Evolutionary conservation across 805 yeast species (phyloP).

Genomic region (Candida cerambycidarum): DNA sequence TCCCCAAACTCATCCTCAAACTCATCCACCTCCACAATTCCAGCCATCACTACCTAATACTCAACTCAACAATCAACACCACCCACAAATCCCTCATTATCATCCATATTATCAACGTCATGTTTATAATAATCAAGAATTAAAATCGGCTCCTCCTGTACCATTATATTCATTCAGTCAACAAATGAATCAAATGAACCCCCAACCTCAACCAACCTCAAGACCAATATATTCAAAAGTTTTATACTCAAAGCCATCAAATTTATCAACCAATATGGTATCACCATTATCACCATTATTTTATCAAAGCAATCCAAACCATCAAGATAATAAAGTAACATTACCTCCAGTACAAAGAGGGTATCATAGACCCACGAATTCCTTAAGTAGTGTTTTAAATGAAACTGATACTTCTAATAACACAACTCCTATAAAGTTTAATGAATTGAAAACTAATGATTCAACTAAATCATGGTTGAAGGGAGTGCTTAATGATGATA

Average conservation of each 20-base stretch:
- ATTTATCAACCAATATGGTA: slow-evolving; percentile 30
- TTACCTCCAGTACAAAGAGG: slow-evolving; percentile 12
- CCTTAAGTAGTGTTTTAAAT: slow-evolving; percentile 9
- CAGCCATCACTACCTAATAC: background rate
- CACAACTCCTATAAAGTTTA: slow-evolving; percentile 7
- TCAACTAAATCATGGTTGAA: slow-evolving; percentile 24
- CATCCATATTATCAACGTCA: slow-evolving; percentile 7
- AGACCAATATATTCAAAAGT: slow-evolving; percentile 9
- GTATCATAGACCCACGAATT: slow-evolving; percentile 9
- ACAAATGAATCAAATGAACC: slow-evolving; percentile 14
- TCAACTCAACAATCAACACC: background rate
- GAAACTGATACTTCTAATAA: slow-evolving; percentile 7
- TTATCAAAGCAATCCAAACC: slow-evolving; percentile 24
- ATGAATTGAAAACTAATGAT: slow-evolving; percentile 9
- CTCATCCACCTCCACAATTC: background rate
- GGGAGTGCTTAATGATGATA: slow-evolving; percentile 28
- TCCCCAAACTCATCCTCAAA: background rate
- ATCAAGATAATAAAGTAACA: slow-evolving; percentile 4
- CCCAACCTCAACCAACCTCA: slow-evolving; percentile 7
- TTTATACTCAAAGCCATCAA: slow-evolving; percentile 17
- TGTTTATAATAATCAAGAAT: slow-evolving; percentile 5
- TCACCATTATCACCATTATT: slow-evolving; percentile 42
- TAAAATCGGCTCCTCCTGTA: slow-evolving; percentile 26
- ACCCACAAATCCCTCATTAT: background rate
- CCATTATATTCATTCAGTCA: slow-evolving; percentile 17